These are phyloP conservation scores for Madurella mycetomatis DNA, from an alignment of 2,329 filamentous ascomycete species.

Conservation along the genomic window DNA sequence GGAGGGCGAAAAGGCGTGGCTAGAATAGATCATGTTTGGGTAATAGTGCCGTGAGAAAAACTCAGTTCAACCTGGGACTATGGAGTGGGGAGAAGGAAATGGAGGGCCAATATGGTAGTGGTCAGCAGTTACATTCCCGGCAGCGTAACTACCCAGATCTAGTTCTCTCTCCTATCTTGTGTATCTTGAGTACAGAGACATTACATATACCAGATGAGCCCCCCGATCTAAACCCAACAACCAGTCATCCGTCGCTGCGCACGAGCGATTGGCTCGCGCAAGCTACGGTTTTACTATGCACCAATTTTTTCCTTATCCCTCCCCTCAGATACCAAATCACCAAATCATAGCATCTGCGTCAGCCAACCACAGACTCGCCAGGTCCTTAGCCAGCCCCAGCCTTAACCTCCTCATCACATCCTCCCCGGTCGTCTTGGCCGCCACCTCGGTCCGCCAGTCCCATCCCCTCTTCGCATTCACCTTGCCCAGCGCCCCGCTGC, in stretches of 20 bases:
- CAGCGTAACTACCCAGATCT: too few species aligned
- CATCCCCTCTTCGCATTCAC: conserved; percentile 73
- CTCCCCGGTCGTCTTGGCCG: conserved; percentile 54
- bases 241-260: too few species aligned
- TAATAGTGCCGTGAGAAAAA: too few species aligned
- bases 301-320: not conserved
- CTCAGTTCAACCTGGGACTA: not conserved
- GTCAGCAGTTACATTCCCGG: not conserved
- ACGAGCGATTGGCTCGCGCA: too few species aligned
- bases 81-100: not conserved
- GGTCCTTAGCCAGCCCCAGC: conserved; percentile 67
- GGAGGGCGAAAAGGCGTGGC: conserved; percentile 35
- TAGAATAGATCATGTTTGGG: conserved; percentile 29
- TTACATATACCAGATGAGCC: too few species aligned
- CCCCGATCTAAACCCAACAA: too few species aligned
- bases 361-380: conserved; percentile 65
- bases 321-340: conserved; percentile 11
- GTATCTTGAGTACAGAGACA: too few species aligned
- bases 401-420: conserved; percentile 72
- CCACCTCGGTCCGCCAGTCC: conserved; percentile 64
- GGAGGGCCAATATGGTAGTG: not conserved
- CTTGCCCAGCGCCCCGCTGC: conserved; percentile 37
- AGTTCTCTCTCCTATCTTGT: too few species aligned
- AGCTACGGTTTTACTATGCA: too few species aligned
- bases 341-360: conserved; percentile 49